Conservation (phyloP, 345 rosid species). For the Barbarea vulgaris region DNA sequence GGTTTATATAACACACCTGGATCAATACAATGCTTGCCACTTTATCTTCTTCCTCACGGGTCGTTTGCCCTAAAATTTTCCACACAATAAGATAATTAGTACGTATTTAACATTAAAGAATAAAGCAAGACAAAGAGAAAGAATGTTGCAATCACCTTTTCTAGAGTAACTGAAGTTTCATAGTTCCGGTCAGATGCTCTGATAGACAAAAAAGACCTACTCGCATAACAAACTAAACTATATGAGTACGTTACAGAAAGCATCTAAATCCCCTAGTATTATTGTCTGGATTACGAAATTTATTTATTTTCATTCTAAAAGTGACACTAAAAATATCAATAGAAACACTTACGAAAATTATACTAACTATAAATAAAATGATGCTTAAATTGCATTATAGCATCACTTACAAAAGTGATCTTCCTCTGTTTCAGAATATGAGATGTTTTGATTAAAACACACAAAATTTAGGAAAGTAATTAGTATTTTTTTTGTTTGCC, state of each 20-base stretch:
- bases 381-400: too few relatives aligned
- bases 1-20: conserved; percentile 52
- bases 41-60: conserved; percentile 76
- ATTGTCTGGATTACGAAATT: neutral
- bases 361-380: too few relatives aligned
- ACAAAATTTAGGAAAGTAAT: too few relatives aligned
- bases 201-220: conserved; percentile 73
- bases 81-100: neutral
- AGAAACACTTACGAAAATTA: too few relatives aligned
- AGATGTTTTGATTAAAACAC: too few relatives aligned
- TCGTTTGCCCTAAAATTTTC: conserved; percentile 54
- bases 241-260: neutral
- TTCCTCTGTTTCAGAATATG: too few relatives aligned
- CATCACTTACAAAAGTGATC: too few relatives aligned
- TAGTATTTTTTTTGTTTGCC: too few relatives aligned
- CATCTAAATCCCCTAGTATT: neutral
- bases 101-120: neutral
- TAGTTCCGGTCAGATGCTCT: conserved; percentile 65
- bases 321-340: too few relatives aligned
- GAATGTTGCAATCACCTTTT: conserved; percentile 52
- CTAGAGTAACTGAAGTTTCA: conserved; percentile 67
- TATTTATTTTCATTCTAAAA: too few relatives aligned
- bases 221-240: neutral
- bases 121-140: neutral
- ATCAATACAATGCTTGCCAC: conserved; percentile 67